phyloP scores from a whole-genome alignment of 2,329 filamentous ascomycete species.

The Cercospora sp. region DNA sequence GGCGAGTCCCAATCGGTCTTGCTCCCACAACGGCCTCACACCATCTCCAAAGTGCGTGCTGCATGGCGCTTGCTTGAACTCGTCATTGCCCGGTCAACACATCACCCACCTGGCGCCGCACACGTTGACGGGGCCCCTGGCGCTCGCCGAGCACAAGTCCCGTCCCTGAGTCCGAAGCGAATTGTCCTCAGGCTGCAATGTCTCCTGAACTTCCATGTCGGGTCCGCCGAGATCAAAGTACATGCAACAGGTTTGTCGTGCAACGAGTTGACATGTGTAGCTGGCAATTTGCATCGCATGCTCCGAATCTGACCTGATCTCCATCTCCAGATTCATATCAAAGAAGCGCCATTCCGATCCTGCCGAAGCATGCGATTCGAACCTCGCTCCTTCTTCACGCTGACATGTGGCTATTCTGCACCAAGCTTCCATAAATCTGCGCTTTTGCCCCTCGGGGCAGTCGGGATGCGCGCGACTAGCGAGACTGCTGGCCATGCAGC shows the following conservation, averaged over 20 bases:
- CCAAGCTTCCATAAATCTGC: neutral
- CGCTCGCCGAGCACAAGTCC: neutral
- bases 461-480: neutral
- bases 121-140: neutral
- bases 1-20: neutral
- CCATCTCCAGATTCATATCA: neutral
- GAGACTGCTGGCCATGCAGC: neutral
- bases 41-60: neutral
- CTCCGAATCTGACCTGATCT: neutral
- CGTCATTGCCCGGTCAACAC: neutral
- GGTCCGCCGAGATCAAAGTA: neutral
- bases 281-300: neutral
- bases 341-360: slow-evolving; percentile 1
- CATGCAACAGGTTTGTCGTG: neutral
- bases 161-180: neutral
- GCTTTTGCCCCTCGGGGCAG: neutral
- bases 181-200: neutral
- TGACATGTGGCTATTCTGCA: slow-evolving; percentile 2
- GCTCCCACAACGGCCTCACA: neutral
- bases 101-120: neutral
- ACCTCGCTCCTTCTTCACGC: neutral
- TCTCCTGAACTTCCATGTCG: neutral
- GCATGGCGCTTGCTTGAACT: neutral
- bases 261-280: neutral
- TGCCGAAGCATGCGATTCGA: neutral